Conservation (phyloP, 1,139 yeast species). For the Groenewaldozyma sp. region DNA sequence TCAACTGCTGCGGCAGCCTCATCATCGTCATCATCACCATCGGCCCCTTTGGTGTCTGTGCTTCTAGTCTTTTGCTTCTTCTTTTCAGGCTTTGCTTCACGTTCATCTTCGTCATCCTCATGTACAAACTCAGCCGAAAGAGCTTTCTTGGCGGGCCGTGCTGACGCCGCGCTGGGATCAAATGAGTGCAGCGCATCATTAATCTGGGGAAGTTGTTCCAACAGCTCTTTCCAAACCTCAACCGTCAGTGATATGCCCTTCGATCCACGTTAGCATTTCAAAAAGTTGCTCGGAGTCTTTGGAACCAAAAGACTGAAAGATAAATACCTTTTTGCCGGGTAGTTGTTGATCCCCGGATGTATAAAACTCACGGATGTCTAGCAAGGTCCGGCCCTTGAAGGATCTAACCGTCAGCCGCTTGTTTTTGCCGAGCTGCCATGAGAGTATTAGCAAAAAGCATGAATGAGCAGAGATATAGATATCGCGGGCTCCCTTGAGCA, state of each 20-base stretch:
- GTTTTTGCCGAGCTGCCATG: constrained; percentile 51
- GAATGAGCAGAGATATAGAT: too few species aligned
- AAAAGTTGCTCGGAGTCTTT: too few species aligned
- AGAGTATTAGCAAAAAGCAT: too few species aligned
- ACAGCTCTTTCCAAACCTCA: constrained; percentile 54
- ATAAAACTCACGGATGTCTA: constrained; percentile 79
- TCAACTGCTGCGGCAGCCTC: too few species aligned
- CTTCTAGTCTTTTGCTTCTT: neutral
- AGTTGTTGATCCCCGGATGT: constrained; percentile 48
- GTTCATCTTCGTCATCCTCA: constrained; percentile 4
- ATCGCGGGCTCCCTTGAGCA: too few species aligned
- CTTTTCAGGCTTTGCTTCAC: neutral
- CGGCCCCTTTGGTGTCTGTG: neutral
- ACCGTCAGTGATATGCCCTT: constrained; percentile 68
- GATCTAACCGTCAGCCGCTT: constrained; percentile 64
- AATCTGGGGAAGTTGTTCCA: constrained; percentile 46
- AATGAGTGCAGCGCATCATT: constrained; percentile 44
- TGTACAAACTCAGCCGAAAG: constrained; percentile 2
- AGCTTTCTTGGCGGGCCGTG: neutral
- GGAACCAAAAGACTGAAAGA: too few species aligned
- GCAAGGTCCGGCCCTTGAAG: constrained; percentile 53
- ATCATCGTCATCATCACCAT: too few species aligned
- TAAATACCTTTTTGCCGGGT: constrained; percentile 62
- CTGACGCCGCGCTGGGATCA: neutral
- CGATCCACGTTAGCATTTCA: neutral